Base-by-base conservation (phyloP, 257 asterid genomes). In the Haberlea rhodopensis region DNA sequence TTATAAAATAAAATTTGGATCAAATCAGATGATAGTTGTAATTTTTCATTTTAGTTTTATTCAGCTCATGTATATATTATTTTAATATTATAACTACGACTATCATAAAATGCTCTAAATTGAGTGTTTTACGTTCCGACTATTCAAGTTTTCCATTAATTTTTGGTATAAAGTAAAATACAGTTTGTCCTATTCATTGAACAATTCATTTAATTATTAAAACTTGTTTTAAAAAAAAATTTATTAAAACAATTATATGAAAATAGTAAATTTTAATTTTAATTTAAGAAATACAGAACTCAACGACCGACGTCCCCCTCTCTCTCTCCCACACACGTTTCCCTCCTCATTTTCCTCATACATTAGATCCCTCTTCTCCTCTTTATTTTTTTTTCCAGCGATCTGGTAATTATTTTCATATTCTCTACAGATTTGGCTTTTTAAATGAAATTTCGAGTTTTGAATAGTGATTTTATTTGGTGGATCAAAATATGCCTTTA, bases 291-390 rank as follows among this genome's bases (percentile, higher is more conserved):
- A 57, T 16, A 21, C 52, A 75, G 26, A 76, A 71, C 68, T 69
- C 75, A 51, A 62, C 76, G 75, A 73, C 71, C 80, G 59, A 70
- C 79, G 51, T 43, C 51, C 51, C 75, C 71, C 73, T 60, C 79
- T 79, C 62, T 74, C 71, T 81, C 66, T 69, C 48, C 71, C 62
- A 52, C 73, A 23, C 72, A 75, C 79, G 73, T 75, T 79, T 79
- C 86, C 83, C 75, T 78, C 81, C 71, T 63, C 80, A 69, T 79
- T 69, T 80, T 60, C 72, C 68, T 69, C 70, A 29, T 64, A 73
- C 75, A 73, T 79, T 73, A 81, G 85, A 79, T 81, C 85, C 69
- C 75, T 57, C 68, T 65, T 74, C 51, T 34, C 59, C 15, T 60
- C 66, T 56, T 55, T 21, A 0, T 13, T 56, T 55, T 21, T 0